Evolutionary conservation across 2,329 filamentous ascomycete genomes (phyloP).

Genomic region (Trichoderma hamatum): DNA sequence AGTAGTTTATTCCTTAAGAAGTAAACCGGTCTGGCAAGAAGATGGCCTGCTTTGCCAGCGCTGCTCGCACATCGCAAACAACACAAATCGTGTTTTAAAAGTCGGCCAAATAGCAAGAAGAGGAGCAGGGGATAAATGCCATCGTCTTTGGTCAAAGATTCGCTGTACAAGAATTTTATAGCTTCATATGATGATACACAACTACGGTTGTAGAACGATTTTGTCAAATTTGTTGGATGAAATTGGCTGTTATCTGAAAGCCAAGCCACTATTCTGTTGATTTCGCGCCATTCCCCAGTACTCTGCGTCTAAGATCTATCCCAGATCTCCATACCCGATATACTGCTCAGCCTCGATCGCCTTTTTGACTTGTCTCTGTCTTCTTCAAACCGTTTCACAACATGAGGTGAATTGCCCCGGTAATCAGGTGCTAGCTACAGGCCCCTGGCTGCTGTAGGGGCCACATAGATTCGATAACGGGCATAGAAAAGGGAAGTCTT

Average conservation of each 20-base stretch:
- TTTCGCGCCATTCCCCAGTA: background rate
- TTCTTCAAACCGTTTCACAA: background rate
- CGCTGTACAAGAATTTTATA: background rate
- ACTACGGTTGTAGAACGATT: background rate
- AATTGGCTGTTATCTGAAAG: background rate
- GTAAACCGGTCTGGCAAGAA: background rate
- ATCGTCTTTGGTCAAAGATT: background rate
- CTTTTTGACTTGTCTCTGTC: background rate
- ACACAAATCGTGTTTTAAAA: background rate
- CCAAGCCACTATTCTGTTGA: background rate
- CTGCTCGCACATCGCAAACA: background rate
- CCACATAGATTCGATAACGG: background rate
- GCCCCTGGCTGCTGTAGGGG: background rate
- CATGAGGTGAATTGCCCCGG: background rate
- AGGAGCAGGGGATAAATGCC: background rate
- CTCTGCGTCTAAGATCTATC: background rate
- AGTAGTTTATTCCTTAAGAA: background rate
- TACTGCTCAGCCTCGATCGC: conserved; percentile 12
- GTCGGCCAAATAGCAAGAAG: background rate
- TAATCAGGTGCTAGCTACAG: background rate
- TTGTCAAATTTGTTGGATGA: background rate
- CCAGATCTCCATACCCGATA: background rate
- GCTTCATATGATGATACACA: background rate
- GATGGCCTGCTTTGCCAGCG: background rate
- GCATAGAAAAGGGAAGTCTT: background rate